A percentile compares a stretch with the other conserved stretches of the same genome.
phyloP scores from a whole-genome alignment of 139 green algal species.

The Coelastrella sp. region DNA sequence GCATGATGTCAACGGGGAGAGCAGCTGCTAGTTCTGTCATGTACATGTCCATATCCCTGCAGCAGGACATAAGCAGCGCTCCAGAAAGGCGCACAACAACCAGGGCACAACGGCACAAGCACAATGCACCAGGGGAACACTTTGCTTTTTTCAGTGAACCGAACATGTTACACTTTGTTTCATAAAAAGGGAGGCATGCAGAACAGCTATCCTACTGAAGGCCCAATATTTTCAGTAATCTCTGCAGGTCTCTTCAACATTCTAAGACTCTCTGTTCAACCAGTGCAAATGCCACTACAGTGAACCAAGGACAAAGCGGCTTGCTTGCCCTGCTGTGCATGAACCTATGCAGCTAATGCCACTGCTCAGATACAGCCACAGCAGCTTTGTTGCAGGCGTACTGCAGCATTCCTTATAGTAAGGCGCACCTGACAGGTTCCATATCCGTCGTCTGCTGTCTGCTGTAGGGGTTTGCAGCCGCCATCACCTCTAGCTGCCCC shows the following conservation, averaged over 20 bases:
- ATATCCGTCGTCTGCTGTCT: constrained; percentile 67
- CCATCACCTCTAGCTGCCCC: constrained; percentile 66
- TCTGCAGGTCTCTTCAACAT: no score
- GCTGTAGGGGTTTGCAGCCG: constrained; percentile 65
- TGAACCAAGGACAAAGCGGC: no score
- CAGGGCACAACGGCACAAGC: no score
- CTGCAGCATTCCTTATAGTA: neutral
- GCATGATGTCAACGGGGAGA: constrained; percentile 97
- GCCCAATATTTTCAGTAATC: no score
- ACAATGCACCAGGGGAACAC: neutral
- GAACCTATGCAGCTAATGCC: no score
- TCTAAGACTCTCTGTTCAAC: no score
- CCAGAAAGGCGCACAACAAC: neutral
- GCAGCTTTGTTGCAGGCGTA: neutral
- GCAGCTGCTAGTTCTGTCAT: constrained; percentile 78
- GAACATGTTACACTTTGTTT: no score
- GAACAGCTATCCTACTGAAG: no score
- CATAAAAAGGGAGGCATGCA: no score
- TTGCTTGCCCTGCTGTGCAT: no score
- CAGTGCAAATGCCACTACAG: no score
- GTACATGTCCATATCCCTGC: constrained; percentile 79
- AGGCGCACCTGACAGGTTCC: constrained; percentile 59
- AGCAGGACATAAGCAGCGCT: neutral
- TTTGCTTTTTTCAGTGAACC: neutral
- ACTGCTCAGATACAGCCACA: no score